Evolutionary conservation across 108 stramenopile genomes (phyloP).

Genomic region (Cyclotella choctawhatcheeana): DNA sequence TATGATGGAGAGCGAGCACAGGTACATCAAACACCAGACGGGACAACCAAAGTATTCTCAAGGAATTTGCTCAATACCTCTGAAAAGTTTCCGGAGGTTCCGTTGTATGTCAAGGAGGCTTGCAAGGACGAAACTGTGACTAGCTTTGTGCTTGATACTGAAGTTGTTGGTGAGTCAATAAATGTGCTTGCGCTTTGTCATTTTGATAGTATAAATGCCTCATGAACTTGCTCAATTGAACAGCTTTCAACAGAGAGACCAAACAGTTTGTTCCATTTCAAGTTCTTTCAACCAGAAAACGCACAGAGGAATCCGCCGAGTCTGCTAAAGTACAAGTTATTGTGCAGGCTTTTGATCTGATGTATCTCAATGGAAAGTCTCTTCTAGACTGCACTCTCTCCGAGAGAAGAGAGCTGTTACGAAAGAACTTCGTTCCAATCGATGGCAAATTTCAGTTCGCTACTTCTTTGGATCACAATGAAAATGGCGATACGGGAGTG

Average conservation of each 20-base stretch:
- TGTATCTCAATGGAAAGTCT: slow-evolving; percentile 96
- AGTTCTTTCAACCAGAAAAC: slow-evolving; percentile 84
- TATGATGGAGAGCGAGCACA: slow-evolving; percentile 98
- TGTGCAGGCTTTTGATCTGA: slow-evolving; percentile 98
- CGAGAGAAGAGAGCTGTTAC: slow-evolving; percentile 86
- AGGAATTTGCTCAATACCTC: slow-evolving; percentile 86
- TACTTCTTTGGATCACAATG: slow-evolving; percentile 61
- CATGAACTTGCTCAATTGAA: not conserved
- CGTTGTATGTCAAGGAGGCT: slow-evolving; percentile 86
- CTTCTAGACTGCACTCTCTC: slow-evolving; percentile 79
- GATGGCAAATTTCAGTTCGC: slow-evolving; percentile 87
- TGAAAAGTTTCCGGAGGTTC: slow-evolving; percentile 96
- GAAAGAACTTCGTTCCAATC: slow-evolving; percentile 82
- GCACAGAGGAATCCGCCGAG: slow-evolving; percentile 86
- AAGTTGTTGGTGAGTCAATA: slow-evolving; percentile 70
- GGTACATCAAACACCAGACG: slow-evolving; percentile 91
- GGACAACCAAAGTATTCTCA: slow-evolving; percentile 84
- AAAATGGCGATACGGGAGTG: slow-evolving; percentile 86
- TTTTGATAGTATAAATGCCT: not conserved
- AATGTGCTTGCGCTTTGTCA: no score
- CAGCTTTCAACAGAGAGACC: slow-evolving; percentile 89
- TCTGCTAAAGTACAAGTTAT: slow-evolving; percentile 96
- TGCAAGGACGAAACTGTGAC: slow-evolving; percentile 48
- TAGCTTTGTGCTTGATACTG: slow-evolving; percentile 96
- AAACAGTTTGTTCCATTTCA: slow-evolving; percentile 88